Conservation (phyloP, 106 monocot species). For the Dioscorea zingiberensis region DNA sequence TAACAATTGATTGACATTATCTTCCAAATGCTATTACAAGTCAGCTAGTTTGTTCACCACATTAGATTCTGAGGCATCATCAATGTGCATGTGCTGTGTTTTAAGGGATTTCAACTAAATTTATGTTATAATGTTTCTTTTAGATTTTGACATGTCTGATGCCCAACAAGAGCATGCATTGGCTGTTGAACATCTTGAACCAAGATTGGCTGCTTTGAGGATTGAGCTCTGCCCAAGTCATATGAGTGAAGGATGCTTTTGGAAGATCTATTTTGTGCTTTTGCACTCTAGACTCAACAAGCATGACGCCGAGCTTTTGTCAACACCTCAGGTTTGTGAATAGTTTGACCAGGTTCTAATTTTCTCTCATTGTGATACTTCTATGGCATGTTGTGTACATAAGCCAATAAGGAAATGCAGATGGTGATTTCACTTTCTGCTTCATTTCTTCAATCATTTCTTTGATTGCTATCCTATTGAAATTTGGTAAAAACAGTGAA, state of each 20-base stretch:
- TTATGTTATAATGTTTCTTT: slow-evolving; percentile 7
- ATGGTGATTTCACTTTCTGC: neutral
- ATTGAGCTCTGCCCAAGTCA: slow-evolving; percentile 95
- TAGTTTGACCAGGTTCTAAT: neutral
- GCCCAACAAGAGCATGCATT: slow-evolving; percentile 90
- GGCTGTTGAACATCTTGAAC: slow-evolving; percentile 72
- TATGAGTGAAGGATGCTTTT: slow-evolving; percentile 95
- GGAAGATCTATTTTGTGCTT: slow-evolving; percentile 99
- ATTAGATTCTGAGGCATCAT: too few relatives aligned
- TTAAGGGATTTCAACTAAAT: neutral
- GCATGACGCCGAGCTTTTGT: slow-evolving; percentile 80
- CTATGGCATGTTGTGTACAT: neutral
- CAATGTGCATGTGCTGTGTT: neutral
- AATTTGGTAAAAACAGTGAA: neutral
- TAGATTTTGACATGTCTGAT: slow-evolving; percentile 98
- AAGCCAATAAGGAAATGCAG: neutral
- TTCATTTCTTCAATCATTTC: neutral
- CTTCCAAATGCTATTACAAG: neutral
- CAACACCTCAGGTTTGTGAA: slow-evolving; percentile 70
- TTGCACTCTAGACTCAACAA: slow-evolving; percentile 87
- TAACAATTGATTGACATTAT: neutral
- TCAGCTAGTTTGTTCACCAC: too few relatives aligned
- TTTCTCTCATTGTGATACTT: neutral
- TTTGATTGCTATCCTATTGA: neutral
- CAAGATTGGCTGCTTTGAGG: slow-evolving; percentile 86